A percentile compares a stretch with the other conserved stretches of the same genome.
These are phyloP conservation scores for Taiwanofungus camphoratus DNA, from an alignment of 1,284 basidiomycete genomes.

Conservation along the genomic window DNA sequence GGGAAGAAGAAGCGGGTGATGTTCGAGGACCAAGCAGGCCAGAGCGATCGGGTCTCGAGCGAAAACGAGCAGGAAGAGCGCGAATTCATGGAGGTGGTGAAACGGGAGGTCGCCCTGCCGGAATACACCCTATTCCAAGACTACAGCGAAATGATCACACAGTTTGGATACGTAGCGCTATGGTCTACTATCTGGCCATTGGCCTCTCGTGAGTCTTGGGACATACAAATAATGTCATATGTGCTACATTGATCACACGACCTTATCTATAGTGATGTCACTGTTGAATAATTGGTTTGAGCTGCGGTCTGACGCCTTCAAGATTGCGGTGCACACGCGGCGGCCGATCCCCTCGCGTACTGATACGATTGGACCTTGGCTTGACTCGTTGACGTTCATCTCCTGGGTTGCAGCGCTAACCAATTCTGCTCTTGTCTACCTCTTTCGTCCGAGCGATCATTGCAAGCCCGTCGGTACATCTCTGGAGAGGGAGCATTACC, in stretches of 20 bases:
- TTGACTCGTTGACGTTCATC: slow-evolving; percentile 83
- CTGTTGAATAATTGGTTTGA: slow-evolving; percentile 89
- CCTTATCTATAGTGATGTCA: slow-evolving; percentile 49
- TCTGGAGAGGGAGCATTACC: slow-evolving; percentile 22
- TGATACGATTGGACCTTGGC: slow-evolving; percentile 93
- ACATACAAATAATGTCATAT: not conserved
- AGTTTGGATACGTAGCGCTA: slow-evolving; percentile 88
- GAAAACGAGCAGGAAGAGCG: slow-evolving; percentile 58
- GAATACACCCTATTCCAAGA: slow-evolving; percentile 80
- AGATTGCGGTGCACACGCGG: slow-evolving; percentile 83
- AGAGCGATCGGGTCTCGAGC: slow-evolving; percentile 20
- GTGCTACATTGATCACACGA: not conserved
- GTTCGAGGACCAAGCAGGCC: slow-evolving; percentile 57
- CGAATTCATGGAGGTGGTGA: slow-evolving; percentile 71
- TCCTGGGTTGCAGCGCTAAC: slow-evolving; percentile 84
- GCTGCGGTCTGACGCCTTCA: slow-evolving; percentile 90
- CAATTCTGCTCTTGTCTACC: slow-evolving; percentile 82
- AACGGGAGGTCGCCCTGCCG: slow-evolving; percentile 75
- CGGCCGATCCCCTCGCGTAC: slow-evolving; percentile 83
- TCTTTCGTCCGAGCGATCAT: slow-evolving; percentile 48
- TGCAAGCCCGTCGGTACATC: slow-evolving; percentile 25
- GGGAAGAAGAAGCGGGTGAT: slow-evolving; percentile 63
- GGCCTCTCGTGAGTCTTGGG: slow-evolving; percentile 55
- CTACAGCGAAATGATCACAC: slow-evolving; percentile 94
- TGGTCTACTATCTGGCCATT: slow-evolving; percentile 97